Evolutionary conservation across 352 stramenopile genomes (phyloP).

Genomic region (Globisporangium mamillatum): DNA sequence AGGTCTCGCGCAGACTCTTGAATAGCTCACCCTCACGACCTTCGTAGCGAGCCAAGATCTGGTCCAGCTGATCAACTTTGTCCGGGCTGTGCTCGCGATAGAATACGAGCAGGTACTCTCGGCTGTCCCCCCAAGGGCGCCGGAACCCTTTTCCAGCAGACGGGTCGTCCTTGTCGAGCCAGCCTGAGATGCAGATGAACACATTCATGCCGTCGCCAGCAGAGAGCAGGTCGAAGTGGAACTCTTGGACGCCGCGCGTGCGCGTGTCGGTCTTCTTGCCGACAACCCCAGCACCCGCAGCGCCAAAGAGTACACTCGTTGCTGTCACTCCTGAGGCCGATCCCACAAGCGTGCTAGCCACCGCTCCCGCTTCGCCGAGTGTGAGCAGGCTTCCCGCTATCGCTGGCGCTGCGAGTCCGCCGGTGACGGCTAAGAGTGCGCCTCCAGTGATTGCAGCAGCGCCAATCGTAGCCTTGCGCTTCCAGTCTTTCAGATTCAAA

Average conservation of each 20-base stretch:
- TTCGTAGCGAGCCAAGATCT: not conserved
- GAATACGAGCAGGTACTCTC: not conserved
- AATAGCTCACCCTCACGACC: not conserved
- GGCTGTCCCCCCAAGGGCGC: not conserved
- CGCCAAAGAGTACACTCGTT: conserved; percentile 76
- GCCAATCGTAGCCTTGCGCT: conserved; percentile 72
- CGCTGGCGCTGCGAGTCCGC: conserved; percentile 57
- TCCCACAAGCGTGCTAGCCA: conserved; percentile 54
- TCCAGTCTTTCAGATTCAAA: conserved; percentile 70
- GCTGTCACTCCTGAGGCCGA: conserved; percentile 65
- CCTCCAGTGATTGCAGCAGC: conserved; percentile 63
- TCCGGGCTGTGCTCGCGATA: not conserved
- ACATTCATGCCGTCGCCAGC: conserved; percentile 48
- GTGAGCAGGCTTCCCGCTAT: conserved; percentile 66
- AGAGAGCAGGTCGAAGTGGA: conserved; percentile 77
- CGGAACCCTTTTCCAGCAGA: not conserved
- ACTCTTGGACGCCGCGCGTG: conserved; percentile 75
- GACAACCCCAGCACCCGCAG: conserved; percentile 68
- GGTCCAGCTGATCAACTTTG: not conserved
- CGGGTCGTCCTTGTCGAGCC: not conserved
- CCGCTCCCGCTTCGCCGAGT: conserved; percentile 56
- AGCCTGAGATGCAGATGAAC: not conserved
- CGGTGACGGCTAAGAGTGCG: conserved; percentile 66
- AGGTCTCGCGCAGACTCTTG: not conserved
- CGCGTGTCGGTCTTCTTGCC: conserved; percentile 78